These are phyloP conservation scores for Agastache rugosa DNA, from an alignment of 257 asterid genomes.

Conservation along the genomic window DNA sequence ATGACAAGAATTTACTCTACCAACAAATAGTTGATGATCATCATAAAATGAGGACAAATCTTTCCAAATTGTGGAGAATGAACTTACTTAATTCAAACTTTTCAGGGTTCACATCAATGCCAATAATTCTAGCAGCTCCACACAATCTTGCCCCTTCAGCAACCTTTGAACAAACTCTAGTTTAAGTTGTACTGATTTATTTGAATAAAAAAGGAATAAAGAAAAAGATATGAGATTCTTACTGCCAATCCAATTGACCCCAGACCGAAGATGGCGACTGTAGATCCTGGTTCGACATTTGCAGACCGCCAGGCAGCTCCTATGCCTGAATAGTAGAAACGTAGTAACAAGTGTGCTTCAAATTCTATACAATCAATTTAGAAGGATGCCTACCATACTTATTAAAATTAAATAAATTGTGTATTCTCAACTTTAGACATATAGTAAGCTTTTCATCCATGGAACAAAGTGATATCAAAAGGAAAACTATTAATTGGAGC, in stretches of 20 bases:
- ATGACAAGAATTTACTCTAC: too few relatives aligned
- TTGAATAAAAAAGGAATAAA: neutral
- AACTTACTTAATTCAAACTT: conserved; percentile 62
- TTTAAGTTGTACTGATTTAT: neutral
- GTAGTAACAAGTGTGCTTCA: neutral
- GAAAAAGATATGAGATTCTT: conserved; percentile 13
- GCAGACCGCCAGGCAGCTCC: conserved; percentile 94
- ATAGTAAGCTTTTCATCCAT: too few relatives aligned
- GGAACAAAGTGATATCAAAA: too few relatives aligned
- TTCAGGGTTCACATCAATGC: conserved; percentile 72
- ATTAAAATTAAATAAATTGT: too few relatives aligned
- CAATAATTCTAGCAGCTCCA: conserved; percentile 73
- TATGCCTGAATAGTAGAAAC: conserved; percentile 56
- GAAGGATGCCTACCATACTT: neutral
- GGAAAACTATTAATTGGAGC: too few relatives aligned
- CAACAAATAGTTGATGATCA: neutral
- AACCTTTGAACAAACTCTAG: conserved; percentile 47
- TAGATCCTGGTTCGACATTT: conserved; percentile 81
- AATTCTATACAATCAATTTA: neutral
- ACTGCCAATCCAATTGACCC: conserved; percentile 94
- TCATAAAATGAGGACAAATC: neutral
- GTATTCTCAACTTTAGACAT: too few relatives aligned
- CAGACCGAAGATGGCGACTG: conserved; percentile 82
- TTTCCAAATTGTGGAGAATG: neutral
- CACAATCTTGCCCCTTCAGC: conserved; percentile 89